Base-by-base conservation (phyloP, 225 moss, liverwort and hornwort genomes). In the Sphagnum tenellum region DNA sequence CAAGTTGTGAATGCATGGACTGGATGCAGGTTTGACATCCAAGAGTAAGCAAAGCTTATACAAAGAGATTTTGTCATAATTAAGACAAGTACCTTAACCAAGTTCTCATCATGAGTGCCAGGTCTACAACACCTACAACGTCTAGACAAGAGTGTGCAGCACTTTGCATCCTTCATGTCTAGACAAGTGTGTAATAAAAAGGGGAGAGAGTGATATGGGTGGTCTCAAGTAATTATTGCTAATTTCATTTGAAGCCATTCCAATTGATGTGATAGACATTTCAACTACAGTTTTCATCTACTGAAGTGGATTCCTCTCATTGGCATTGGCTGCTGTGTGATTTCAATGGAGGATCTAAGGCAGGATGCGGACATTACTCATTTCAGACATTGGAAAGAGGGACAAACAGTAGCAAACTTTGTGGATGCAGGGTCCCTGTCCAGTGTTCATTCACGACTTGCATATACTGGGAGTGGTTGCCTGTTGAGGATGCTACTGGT, bases 341-440 rank as follows among this genome's bases (percentile, higher is more conserved):
- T 29, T 29, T 29, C 29, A 29, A 29, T 29, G 29, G 29, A 44
- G 56, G 9, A 55, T 66, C 61, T 85, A 47, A 74, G 54, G 64
- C 56, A 5, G 47, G 8, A 29, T 29, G 60, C 70, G 29, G 29
- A 8, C 44, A 0, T 74, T 56, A 45, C 59, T 73, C 46, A 60
- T 46, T 66, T 66, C 87, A 94, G 94, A 94, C 94, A 12, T 94
- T 83, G 58, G 89, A 94, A 94, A 79, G 94, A 94, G 75, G 94
- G 94, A 29, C 83, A 91, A 72, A 87, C 91, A 66, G 91, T 91
- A 58, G 85, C 91, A 44, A 89, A 91, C 55, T 87, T 87, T 72
- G 87, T 94, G 60, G 82, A 94, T 59, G 75, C 82, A 64, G 83
- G 77, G 5, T 75, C 79, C 52, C 50, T 87, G 55, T 85, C 89